phyloP scores from a whole-genome alignment of 2,329 filamentous ascomycete species.

The Colletotrichum godetiae region DNA sequence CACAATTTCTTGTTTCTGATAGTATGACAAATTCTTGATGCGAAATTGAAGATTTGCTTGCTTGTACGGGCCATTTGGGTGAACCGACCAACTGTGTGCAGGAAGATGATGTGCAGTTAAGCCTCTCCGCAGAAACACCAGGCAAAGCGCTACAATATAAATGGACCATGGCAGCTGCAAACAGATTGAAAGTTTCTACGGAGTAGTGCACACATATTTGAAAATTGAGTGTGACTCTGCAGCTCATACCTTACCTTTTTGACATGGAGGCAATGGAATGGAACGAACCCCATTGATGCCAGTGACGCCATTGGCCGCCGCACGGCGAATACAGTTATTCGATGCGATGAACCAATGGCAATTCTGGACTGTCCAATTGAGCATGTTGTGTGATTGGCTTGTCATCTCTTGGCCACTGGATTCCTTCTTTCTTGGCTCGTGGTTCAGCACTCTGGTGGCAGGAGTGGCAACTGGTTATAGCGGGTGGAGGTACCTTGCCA shows the following conservation, averaged over 20 bases:
- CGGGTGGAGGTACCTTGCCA: slow-evolving; percentile 16
- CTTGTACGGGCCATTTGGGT: neutral
- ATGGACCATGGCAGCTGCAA: too few species aligned
- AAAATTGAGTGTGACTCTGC: slow-evolving; percentile 1
- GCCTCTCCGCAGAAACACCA: neutral
- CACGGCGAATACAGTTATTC: slow-evolving; percentile 26
- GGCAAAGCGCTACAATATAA: neutral
- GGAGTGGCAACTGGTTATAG: neutral
- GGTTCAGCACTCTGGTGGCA: neutral
- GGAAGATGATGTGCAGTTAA: neutral
- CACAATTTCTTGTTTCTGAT: neutral
- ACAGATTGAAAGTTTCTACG: neutral
- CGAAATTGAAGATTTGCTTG: neutral
- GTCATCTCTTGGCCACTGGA: neutral
- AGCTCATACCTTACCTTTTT: neutral
- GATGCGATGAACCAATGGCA: slow-evolving; percentile 20
- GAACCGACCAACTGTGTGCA: neutral
- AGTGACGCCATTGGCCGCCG: slow-evolving; percentile 27
- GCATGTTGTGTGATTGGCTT: slow-evolving; percentile 26
- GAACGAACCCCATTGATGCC: neutral
- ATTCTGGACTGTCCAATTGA: neutral
- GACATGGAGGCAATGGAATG: slow-evolving; percentile 7
- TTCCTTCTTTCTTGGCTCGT: slow-evolving; percentile 8
- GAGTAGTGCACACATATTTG: neutral
- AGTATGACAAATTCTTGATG: neutral